Conservation (phyloP, 75 land plant genomes). For the Picea sitchensis region DNA sequence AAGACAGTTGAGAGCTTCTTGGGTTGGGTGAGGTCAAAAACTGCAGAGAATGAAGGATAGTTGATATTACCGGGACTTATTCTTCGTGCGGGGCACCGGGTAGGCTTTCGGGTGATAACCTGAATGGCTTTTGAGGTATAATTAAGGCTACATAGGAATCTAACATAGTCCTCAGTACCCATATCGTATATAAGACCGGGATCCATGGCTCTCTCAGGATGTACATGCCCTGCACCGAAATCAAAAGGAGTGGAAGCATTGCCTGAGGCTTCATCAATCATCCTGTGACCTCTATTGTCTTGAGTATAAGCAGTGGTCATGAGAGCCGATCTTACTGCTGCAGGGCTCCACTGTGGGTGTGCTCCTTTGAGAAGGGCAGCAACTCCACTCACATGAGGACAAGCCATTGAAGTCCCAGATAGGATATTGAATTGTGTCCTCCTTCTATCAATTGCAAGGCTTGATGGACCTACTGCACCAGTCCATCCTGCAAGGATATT, state of each 20-base stretch:
- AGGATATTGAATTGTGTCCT: constrained; percentile 71
- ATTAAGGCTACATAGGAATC: constrained; percentile 60
- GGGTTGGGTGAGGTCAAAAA: constrained; percentile 28
- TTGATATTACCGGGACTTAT: constrained; percentile 56
- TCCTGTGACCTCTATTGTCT: constrained; percentile 39
- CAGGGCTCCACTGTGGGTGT: constrained; percentile 82
- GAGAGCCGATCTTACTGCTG: constrained; percentile 74
- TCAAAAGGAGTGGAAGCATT: constrained; percentile 53
- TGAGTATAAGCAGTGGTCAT: constrained; percentile 76
- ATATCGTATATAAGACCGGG: constrained; percentile 82
- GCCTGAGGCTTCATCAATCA: constrained; percentile 58
- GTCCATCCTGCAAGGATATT: constrained; percentile 85
- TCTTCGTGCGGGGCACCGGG: constrained; percentile 28
- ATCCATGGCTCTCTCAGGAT: constrained; percentile 62
- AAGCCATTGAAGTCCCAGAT: constrained; percentile 93
- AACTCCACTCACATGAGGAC: constrained; percentile 84
- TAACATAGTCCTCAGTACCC: constrained; percentile 47
- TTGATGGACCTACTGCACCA: constrained; percentile 63
- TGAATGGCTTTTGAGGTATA: constrained; percentile 48
- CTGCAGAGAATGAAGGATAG: constrained; percentile 76
- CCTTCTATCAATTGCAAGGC: constrained; percentile 38
- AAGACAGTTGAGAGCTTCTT: constrained; percentile 32
- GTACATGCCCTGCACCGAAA: constrained; percentile 68
- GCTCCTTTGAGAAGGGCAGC: constrained; percentile 78
- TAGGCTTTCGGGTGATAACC: constrained; percentile 49